These are phyloP conservation scores for Vitis hybrid DNA, from an alignment of 177 flowering plant species.

Conservation along the genomic window DNA sequence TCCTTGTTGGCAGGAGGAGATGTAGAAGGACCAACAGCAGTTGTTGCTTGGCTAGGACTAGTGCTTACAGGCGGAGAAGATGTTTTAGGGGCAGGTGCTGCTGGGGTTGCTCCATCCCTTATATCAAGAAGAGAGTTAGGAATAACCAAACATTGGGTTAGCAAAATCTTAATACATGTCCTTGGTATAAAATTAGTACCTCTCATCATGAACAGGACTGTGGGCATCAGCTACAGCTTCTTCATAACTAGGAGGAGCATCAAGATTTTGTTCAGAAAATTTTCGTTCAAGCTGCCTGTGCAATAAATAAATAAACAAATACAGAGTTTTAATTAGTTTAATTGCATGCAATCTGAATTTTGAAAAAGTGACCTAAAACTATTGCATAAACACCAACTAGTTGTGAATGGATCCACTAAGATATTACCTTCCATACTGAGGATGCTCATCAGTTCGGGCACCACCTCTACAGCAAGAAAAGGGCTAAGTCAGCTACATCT, in stretches of 20 bases:
- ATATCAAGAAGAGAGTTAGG: slow-evolving; percentile 16
- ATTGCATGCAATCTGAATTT: no score
- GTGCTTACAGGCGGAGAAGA: slow-evolving; percentile 25
- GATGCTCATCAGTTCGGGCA: slow-evolving; percentile 62
- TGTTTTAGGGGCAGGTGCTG: slow-evolving; percentile 48
- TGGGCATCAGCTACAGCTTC: slow-evolving; percentile 64
- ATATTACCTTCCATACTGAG: slow-evolving; percentile 77
- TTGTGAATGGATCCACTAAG: background rate
- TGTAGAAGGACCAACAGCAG: slow-evolving; percentile 26
- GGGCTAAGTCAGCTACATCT: background rate
- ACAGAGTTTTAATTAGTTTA: background rate
- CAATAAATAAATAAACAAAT: slow-evolving; percentile 4
- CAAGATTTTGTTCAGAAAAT: slow-evolving; percentile 71
- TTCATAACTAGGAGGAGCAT: slow-evolving; percentile 93
- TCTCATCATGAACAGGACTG: slow-evolving; percentile 61
- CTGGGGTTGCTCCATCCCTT: slow-evolving; percentile 66
- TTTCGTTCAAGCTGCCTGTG: slow-evolving; percentile 56
- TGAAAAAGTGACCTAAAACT: background rate
- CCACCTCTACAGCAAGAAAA: slow-evolving; percentile 53
- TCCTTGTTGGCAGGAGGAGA: slow-evolving; percentile 43
- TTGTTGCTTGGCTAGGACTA: slow-evolving; percentile 34
- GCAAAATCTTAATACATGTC: background rate
- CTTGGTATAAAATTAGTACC: slow-evolving; percentile 40
- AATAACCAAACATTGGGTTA: slow-evolving; percentile 6
- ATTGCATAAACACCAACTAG: background rate